Conservation (phyloP, 2,329 filamentous ascomycete genomes). For the Cercospora berteroae region DNA sequence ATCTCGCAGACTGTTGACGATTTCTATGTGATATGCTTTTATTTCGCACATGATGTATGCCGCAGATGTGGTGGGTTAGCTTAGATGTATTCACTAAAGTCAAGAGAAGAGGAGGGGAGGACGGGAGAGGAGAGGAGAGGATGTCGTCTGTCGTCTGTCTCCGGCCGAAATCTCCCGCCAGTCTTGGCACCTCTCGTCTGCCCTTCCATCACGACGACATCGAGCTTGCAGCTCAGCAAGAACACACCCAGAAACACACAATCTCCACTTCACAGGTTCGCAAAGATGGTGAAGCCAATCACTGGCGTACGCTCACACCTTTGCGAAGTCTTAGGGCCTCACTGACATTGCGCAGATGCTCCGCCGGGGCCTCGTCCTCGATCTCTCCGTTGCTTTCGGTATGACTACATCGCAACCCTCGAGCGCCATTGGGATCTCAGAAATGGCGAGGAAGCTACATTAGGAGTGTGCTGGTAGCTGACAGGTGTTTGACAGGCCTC, state of each 20-base stretch:
- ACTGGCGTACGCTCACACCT: slow-evolving; percentile 47
- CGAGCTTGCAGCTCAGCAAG: slow-evolving; percentile 5
- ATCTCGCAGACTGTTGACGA: background rate
- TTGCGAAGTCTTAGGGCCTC: background rate
- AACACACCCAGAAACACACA: background rate
- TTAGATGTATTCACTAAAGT: background rate
- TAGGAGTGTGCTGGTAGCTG: background rate
- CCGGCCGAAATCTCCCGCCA: background rate
- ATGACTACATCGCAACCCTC: slow-evolving; percentile 39
- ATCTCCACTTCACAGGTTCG: background rate
- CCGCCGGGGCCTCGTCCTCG: slow-evolving; percentile 63
- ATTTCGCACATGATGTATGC: background rate
- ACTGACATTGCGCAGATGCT: slow-evolving; percentile 55
- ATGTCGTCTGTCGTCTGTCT: background rate
- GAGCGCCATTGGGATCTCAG: background rate
- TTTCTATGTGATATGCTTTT: background rate
- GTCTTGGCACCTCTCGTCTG: background rate
- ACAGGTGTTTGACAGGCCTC: slow-evolving; percentile 50
- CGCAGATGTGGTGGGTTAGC: background rate
- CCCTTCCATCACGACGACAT: slow-evolving; percentile 13
- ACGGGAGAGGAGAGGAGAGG: background rate
- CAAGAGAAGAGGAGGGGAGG: background rate
- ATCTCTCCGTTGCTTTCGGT: slow-evolving; percentile 66
- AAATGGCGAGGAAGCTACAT: background rate
- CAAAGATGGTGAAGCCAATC: slow-evolving; percentile 48